These are phyloP conservation scores for Eucalyptus sideroxylon DNA, from an alignment of 345 rosid species.

Conservation along the genomic window DNA sequence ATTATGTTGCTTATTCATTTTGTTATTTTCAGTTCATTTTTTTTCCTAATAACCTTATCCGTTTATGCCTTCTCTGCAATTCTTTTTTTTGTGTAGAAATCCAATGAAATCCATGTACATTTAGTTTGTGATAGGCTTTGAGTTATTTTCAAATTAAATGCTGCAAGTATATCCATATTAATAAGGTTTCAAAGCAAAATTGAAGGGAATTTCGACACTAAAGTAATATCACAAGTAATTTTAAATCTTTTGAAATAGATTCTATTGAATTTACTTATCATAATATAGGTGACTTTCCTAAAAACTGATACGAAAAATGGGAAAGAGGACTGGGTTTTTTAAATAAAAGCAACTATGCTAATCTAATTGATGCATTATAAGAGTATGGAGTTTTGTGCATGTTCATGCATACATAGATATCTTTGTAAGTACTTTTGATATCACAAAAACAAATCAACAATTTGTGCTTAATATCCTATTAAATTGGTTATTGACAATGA, in stretches of 20 bases:
- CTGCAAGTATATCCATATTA: background rate
- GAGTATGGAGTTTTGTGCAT: fast-evolving
- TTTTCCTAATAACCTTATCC: background rate
- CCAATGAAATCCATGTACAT: background rate
- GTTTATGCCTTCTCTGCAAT: background rate
- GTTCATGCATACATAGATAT: background rate
- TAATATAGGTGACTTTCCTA: no score
- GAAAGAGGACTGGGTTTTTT: fast-evolving
- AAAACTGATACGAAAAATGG: fast-evolving
- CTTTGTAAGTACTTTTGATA: fast-evolving
- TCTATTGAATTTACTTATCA: fast-evolving
- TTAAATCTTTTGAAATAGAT: no score
- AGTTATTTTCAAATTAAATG: background rate
- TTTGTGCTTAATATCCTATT: no score
- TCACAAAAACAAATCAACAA: no score
- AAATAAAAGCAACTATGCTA: no score
- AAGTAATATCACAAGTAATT: background rate
- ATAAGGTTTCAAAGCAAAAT: background rate
- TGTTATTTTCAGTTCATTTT: background rate
- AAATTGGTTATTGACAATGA: no score
- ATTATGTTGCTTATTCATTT: background rate
- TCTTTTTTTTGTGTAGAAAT: background rate
- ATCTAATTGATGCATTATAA: background rate
- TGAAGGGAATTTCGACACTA: background rate
- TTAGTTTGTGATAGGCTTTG: background rate